Evolutionary conservation across 1,284 basidiomycete genomes (phyloP), one percentile per base, ranked within the genome.

Genomic region (Ganoderma sp.): DNA sequence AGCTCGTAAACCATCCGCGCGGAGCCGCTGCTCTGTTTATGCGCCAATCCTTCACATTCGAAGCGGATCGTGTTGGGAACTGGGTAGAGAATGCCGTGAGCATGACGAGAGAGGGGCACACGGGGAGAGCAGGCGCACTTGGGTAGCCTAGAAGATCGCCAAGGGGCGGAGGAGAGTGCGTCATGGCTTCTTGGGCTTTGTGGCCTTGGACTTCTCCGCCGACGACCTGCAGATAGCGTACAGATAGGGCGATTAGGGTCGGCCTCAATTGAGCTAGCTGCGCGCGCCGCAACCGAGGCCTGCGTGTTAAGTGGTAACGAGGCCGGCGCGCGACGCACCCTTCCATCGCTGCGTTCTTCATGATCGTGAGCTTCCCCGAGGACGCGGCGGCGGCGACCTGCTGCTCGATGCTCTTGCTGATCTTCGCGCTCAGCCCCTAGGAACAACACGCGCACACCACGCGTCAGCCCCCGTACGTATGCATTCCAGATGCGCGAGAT

Each of bases 301-400:
- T n/a, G 57, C 12, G 25, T 25, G 48, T 52, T 3, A 52, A 52
- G 48, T 52, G 22, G 48, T 52, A 52, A 60, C 58, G 58, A 60
- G 39, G 58, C 57, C 57, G 58, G 22, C 25, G 61, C 57, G 54
- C 9, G 32, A 80, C 86, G 72, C 75, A 88, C 89, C 79, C 78
- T 74, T 88, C 85, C 60, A 81, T 77, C 34, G 79, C 81, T 41
- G 81, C 78, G 71, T 88, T 88, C 81, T 91, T 92, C 94, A 97
- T 94, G 79, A 97, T 96, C 34, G 92, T 94, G 69, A 96, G 83
- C 79, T 94, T 94, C 64, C 93, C 92, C 48, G 88, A 84, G 7
- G 91, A 93, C 14, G 95, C 94, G n/a, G 94, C 93, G 64, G 88
- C 83, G 39, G 94, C 93, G 89, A 95, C 93, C 80, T 96, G 94